Evolutionary conservation across 495 filamentous ascomycete genomes (phyloP), one percentile per base, ranked within the genome.

Genomic region (Jackrogersella multiformis): DNA sequence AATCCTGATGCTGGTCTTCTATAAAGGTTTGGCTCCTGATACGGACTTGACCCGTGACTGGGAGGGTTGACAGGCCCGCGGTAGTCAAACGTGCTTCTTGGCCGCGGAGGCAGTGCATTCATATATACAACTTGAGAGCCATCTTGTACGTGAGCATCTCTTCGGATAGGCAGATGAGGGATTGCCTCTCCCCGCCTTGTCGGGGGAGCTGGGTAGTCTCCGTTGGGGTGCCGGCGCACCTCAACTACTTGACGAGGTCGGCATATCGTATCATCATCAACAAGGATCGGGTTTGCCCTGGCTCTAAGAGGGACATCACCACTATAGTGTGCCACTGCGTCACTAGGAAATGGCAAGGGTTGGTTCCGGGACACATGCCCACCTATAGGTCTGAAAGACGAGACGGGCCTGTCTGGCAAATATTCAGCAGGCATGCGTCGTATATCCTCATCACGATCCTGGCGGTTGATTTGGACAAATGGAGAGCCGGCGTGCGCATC

Each of bases 221-320:
- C 46, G 48, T 34, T 56, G 28, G 60, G 66, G 39, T 60, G 49
- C 9, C 62, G 56, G 53, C 60, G 72, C 41, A 68, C 46, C 57
- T 68, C 69, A 26, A 74, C 56, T 48, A 74, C 66, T 54, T 68
- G 66, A 54, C 66, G 69, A 58, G 66, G 66, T 45, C 53, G 59
- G 34, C 34, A 49, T 28, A 15, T 15, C 16, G 20, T 3, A 4
- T 68, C 66, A 36, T 65, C 55, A 61, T 62, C 59, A 38, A 73
- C 51, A 28, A 74, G 9, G 21, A 73, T 56, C 6, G 64, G 73
- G 49, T 70, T 45, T 48, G 64, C 67, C 35, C 70, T 71, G 12
- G 48, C 59, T 30, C 73, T 71, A 65, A 34, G 23, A 59, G 70
- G 46, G 20, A 30, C 44, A 36, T 66, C 63, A 53, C 49, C 56